Conservation (phyloP, 257 asterid genomes). For the Ballota nigra region DNA sequence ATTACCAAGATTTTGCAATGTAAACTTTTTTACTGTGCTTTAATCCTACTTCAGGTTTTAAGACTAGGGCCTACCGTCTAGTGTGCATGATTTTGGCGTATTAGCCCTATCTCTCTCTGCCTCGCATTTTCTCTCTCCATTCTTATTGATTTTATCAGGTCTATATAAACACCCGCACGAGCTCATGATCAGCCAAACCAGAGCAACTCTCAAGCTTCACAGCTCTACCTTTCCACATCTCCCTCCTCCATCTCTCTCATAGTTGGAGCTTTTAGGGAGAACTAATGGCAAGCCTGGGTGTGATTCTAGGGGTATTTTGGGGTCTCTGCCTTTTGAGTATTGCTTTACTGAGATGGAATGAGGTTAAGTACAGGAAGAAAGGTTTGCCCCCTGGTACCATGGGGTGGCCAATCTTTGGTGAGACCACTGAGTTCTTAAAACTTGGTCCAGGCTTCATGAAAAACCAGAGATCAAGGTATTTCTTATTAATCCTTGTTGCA, state of each 20-base stretch:
- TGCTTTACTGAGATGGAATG: conserved; percentile 88
- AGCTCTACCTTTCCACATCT: conserved; percentile 35
- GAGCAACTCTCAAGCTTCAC: conserved; percentile 50
- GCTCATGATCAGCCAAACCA: conserved; percentile 49
- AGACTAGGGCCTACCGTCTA: conserved; percentile 35
- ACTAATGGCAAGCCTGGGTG: conserved; percentile 70
- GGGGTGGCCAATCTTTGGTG: conserved; percentile 99
- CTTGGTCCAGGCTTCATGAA: conserved; percentile 95
- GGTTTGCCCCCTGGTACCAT: conserved; percentile 95
- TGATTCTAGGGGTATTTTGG: conserved; percentile 48
- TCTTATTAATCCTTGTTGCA: conserved; percentile 11
- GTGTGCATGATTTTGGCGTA: conserved; percentile 62
- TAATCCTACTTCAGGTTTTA: conserved; percentile 31
- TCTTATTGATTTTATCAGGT: conserved; percentile 35
- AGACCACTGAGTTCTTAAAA: conserved; percentile 91
- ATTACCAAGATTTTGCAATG: conserved; percentile 4
- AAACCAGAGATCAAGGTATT: conserved; percentile 85
- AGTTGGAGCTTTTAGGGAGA: conserved; percentile 43
- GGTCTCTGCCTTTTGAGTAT: conserved; percentile 65
- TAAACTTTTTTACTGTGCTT: conserved; percentile 15
- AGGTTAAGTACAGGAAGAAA: conserved; percentile 68
- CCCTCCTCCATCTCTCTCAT: conserved; percentile 27
- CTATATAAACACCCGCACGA: conserved; percentile 86
- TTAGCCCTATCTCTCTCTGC: conserved; percentile 34
- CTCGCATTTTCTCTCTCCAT: conserved; percentile 20